phyloP scores from a whole-genome alignment of 2,329 filamentous ascomycete genomes.

The Talaromyces atroroseus region DNA sequence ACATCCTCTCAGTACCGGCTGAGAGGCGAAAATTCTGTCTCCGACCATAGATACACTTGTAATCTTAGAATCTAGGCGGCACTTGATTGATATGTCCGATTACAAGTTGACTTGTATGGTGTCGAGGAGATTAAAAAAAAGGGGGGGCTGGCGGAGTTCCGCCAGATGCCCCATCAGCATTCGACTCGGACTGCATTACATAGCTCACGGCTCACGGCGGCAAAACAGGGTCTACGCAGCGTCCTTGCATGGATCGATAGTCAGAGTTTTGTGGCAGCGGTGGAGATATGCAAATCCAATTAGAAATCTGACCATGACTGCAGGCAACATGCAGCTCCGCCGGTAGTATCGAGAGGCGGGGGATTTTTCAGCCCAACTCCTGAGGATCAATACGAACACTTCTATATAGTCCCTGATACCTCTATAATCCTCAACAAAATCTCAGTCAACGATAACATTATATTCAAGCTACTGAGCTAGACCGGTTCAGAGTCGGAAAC shows the following conservation, averaged over 20 bases:
- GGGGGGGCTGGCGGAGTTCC: slow-evolving; percentile 3
- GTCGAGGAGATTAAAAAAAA: not conserved
- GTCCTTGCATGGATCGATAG: not conserved
- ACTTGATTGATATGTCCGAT: too few relatives aligned
- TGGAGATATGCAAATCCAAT: not conserved
- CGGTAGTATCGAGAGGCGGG: not conserved
- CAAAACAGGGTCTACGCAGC: not conserved
- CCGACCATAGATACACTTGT: too few relatives aligned
- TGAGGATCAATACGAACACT: not conserved
- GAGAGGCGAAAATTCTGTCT: too few relatives aligned
- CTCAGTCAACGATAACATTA: not conserved
- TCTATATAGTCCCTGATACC: too few relatives aligned
- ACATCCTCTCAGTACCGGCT: too few relatives aligned
- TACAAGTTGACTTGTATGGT: not conserved
- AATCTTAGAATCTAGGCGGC: too few relatives aligned
- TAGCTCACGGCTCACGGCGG: not conserved
- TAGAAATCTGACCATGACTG: not conserved
- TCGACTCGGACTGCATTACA: too few relatives aligned
- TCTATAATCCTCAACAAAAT: too few relatives aligned
- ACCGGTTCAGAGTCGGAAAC: not conserved
- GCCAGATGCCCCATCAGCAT: not conserved
- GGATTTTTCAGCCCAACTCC: not conserved
- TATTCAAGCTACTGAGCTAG: not conserved
- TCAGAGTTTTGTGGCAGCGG: not conserved
- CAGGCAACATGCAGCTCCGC: not conserved